Percentiles rank a stretch among this genome's conserved stretches.
Evolutionary conservation across 306 rosid species (phyloP).

Genomic region (Rosa lucieae): DNA sequence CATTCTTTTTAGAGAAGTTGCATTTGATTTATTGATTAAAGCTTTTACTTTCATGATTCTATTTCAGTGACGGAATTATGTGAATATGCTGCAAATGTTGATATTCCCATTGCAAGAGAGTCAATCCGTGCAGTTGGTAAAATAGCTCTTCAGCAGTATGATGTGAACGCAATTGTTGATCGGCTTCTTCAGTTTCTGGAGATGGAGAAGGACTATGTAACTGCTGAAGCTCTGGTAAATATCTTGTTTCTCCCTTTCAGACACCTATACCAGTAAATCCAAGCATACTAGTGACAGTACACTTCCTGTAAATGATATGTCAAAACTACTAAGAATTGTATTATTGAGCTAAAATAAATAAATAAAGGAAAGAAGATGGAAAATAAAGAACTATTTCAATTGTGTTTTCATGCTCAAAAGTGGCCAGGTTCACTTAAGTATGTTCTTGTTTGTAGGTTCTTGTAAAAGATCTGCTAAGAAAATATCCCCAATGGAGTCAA

Average conservation of each 20-base stretch:
- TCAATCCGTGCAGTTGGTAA: slow-evolving; percentile 99
- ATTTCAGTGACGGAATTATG: slow-evolving; percentile 94
- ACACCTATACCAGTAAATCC: slow-evolving; percentile 10
- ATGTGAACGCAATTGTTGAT: slow-evolving; percentile 97
- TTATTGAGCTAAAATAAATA: not conserved
- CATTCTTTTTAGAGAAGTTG: not conserved
- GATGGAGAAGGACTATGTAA: slow-evolving; percentile 99
- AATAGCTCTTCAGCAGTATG: slow-evolving; percentile 98
- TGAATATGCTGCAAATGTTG: slow-evolving; percentile 99
- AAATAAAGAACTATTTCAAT: slow-evolving; percentile 9
- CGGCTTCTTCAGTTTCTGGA: slow-evolving; percentile 98
- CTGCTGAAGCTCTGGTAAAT: slow-evolving; percentile 97
- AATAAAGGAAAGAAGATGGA: not conserved
- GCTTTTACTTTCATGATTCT: slow-evolving; percentile 24
- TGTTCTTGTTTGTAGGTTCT: slow-evolving; percentile 69
- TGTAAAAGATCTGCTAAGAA: slow-evolving; percentile 92
- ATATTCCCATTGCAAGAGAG: slow-evolving; percentile 99
- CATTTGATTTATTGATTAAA: not conserved
- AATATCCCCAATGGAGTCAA: slow-evolving; percentile 99
- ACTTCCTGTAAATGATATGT: slow-evolving; percentile 19
- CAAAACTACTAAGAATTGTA: not conserved
- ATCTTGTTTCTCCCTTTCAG: slow-evolving; percentile 1
- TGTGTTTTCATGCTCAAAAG: slow-evolving; percentile 14
- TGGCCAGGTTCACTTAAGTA: slow-evolving; percentile 27
- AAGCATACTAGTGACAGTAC: slow-evolving; percentile 7